Conservation (phyloP, 352 stramenopile species). For the Aphanomyces euteiches region DNA sequence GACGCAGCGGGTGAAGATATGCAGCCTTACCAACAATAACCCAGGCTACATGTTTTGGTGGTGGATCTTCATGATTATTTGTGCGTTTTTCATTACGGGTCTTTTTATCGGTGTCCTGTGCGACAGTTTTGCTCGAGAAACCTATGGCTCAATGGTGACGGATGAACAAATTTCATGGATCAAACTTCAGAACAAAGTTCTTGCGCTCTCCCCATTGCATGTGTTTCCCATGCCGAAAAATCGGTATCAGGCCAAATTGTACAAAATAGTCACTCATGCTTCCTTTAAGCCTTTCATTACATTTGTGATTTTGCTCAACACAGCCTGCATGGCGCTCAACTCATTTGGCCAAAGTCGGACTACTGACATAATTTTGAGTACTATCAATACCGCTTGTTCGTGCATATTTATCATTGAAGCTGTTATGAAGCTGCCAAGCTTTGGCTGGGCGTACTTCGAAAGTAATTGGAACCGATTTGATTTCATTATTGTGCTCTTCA, state of each 20-base stretch:
- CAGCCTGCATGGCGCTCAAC: conserved; percentile 80
- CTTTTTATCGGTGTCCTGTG: conserved; percentile 91
- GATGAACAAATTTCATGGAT: conserved; percentile 76
- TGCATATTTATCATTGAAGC: conserved; percentile 87
- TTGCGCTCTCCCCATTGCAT: conserved; percentile 32
- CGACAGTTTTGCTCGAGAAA: conserved; percentile 85
- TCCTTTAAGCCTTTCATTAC: conserved; percentile 89
- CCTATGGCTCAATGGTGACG: conserved; percentile 45
- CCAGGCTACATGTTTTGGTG: conserved; percentile 81
- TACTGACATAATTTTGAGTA: conserved; percentile 26
- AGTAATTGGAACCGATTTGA: conserved; percentile 88
- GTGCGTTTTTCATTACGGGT: conserved; percentile 89
- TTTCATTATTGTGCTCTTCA: conserved; percentile 73
- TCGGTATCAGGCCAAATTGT: conserved; percentile 51
- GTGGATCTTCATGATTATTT: conserved; percentile 85
- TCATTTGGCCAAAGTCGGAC: conserved; percentile 68
- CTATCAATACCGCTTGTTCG: conserved; percentile 81
- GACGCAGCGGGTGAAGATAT: conserved; percentile 85
- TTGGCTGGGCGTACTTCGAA: conserved; percentile 77
- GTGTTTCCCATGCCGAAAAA: conserved; percentile 39
- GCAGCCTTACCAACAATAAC: conserved; percentile 80
- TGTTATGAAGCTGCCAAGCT: conserved; percentile 79
- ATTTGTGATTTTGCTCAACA: conserved; percentile 88
- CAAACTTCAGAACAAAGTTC: conserved; percentile 65
- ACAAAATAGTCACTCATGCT: conserved; percentile 52